Evolutionary conservation across 306 rosid genomes (phyloP).

Genomic region (Vicia villosa): DNA sequence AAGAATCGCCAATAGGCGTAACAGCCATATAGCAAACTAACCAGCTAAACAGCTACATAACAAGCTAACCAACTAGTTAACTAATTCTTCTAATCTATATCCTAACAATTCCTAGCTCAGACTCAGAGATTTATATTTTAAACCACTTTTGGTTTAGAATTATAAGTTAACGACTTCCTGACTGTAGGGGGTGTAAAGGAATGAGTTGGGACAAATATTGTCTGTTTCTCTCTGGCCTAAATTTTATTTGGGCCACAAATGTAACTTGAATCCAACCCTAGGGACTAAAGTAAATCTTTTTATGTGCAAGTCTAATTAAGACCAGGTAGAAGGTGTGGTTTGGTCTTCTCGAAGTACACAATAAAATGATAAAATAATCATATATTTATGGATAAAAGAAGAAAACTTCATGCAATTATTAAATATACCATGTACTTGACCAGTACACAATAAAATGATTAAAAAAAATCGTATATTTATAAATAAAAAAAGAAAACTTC

Average conservation of each 20-base stretch:
- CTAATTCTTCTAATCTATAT: no score
- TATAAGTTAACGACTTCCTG: background rate
- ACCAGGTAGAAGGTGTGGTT: background rate
- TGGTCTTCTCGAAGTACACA: background rate
- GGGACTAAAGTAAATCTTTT: background rate
- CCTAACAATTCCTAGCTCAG: constrained; percentile 2
- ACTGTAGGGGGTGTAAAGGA: background rate
- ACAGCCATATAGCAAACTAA: background rate
- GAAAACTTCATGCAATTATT: background rate
- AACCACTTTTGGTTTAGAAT: background rate
- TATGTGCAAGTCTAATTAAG: background rate
- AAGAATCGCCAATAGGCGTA: background rate
- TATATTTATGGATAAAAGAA: background rate
- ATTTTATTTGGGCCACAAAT: background rate
- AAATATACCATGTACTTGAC: background rate
- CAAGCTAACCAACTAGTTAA: no score
- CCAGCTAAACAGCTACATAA: no score
- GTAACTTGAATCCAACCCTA: background rate
- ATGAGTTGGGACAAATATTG: background rate
- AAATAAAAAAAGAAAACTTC: background rate
- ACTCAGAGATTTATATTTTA: constrained; percentile 21
- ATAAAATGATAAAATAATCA: background rate
- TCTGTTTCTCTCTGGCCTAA: background rate
- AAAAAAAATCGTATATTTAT: background rate
- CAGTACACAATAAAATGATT: background rate